Evolutionary conservation across 208 protist genomes (phyloP).

Genomic region (Crithidia fasciculata): DNA sequence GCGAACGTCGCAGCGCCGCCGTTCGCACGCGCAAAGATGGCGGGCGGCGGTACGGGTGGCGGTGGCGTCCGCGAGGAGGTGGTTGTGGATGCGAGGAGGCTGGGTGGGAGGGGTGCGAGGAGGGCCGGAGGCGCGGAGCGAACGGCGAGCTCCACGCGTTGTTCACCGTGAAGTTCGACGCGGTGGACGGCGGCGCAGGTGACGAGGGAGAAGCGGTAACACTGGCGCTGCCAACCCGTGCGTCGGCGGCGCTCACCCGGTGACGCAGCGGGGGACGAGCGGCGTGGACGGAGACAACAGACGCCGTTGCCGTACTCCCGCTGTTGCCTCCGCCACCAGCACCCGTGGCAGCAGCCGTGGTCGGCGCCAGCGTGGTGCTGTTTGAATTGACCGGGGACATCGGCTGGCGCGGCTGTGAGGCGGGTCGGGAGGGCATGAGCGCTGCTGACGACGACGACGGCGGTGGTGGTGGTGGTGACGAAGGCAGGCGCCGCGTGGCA

Average conservation of each 20-base stretch:
- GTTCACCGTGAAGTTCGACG: not conserved
- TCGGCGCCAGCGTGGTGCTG: not conserved
- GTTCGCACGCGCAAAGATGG: slow-evolving; percentile 13
- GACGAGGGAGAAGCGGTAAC: not conserved
- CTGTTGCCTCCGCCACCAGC: no score
- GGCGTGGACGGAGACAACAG: no score
- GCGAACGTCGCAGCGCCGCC: slow-evolving; percentile 3
- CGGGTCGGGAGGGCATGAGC: not conserved
- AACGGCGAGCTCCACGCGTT: slow-evolving; percentile 17
- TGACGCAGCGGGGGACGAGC: no score
- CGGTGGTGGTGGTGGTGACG: not conserved
- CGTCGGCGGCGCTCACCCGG: no score
- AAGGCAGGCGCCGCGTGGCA: not conserved
- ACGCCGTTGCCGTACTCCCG: no score
- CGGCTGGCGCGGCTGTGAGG: not conserved
- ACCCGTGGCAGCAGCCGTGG: not conserved
- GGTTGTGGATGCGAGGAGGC: not conserved
- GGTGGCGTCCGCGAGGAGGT: not conserved
- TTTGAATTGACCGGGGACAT: not conserved
- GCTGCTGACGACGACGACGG: not conserved
- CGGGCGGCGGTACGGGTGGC: slow-evolving; percentile 17
- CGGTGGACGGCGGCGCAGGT: not conserved
- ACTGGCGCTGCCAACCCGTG: not conserved
- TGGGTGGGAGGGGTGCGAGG: slow-evolving; percentile 20
- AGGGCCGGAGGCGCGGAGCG: slow-evolving; percentile 8